Base-by-base conservation (phyloP, 164 flowering plant genomes). In the Dillenia suffruticosa region DNA sequence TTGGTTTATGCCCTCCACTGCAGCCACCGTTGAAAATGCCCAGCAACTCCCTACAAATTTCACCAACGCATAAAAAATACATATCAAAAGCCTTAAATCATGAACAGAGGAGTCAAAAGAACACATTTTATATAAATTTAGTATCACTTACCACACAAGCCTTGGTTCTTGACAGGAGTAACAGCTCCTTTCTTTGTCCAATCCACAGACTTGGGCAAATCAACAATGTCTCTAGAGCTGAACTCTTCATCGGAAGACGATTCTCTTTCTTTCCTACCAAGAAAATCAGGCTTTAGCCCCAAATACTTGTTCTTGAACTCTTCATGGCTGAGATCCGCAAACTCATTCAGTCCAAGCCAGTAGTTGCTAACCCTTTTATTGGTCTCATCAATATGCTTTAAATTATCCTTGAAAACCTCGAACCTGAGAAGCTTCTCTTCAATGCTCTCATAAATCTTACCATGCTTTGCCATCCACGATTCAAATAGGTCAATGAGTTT, bases 171-270 rank as follows among this genome's bases (percentile, higher is more conserved):
- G 69, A 89, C 80, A 9, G 50, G 53, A 55, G 88, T 79, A 9
- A 90, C 97, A 50, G 95, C 95, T 43, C 92, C 95, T 64, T 86
- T 88, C 83, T 82, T 82, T 58, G 90, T 88, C 97, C 97, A 90
- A 49, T 91, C 97, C 9, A 89, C 87, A 11, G 90, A 82, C 59
- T 83, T 79, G 5, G 97, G 96, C 70, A 90, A 54, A 19, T 70
- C 77, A n/a, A 46, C 65, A 14, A 74, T 71, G 62, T 84, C 81
- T 46, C 66, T 67, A 54, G 82, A 80, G 50, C 68, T 64, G 56
- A 78, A 81, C 5, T 71, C 73, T 40, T 65, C 66, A 24, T 43
- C 9, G 17, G 77, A 62, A 46, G 61, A 54, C 46, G 40, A 32
- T 32, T 5, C 40, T 32, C 40, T 32, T 32, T 67, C 61, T 44